Percentiles rank a stretch among this genome's conserved stretches.
Conservation (phyloP, 805 yeast species). For the Saturnispora sanitii region DNA sequence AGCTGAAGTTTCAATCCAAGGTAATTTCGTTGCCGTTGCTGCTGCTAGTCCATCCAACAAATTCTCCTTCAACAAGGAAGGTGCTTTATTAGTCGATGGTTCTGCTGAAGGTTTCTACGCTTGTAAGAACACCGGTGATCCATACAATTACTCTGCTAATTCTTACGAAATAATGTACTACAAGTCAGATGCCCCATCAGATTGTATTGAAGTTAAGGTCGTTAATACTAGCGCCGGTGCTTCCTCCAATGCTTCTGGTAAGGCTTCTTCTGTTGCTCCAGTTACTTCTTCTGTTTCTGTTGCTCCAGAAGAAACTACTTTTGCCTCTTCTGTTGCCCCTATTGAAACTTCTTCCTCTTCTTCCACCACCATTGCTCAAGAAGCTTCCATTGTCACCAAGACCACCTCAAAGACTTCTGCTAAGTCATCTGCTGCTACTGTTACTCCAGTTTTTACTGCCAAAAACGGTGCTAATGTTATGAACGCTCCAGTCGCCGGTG, state of each 20-base stretch:
- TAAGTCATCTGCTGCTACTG: constrained; percentile 2
- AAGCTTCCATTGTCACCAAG: background rate
- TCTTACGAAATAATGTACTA: constrained; percentile 25
- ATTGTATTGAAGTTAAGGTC: constrained; percentile 10
- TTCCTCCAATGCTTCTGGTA: background rate
- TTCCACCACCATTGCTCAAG: background rate
- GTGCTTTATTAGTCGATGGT: constrained; percentile 25
- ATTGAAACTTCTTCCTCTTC: background rate
- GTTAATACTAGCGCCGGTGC: background rate
- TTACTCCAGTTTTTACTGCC: background rate
- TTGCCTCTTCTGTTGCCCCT: background rate
- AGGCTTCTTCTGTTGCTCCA: constrained; percentile 2
- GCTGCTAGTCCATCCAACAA: constrained; percentile 12
- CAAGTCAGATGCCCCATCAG: constrained; percentile 19
- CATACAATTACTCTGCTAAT: constrained; percentile 30
- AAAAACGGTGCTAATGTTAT: constrained; percentile 8
- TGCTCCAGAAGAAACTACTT: background rate
- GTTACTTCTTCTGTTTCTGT: background rate
- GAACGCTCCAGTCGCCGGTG: constrained; percentile 10
- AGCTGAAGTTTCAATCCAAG: too few relatives aligned
- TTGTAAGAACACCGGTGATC: constrained; percentile 35
- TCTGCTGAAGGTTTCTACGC: constrained; percentile 30
- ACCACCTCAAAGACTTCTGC: constrained; percentile 1
- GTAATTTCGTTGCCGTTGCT: too few relatives aligned
- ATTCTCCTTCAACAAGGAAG: constrained; percentile 16